These are phyloP conservation scores for Ceriops zippeliana DNA, from an alignment of 345 rosid species.

Conservation along the genomic window DNA sequence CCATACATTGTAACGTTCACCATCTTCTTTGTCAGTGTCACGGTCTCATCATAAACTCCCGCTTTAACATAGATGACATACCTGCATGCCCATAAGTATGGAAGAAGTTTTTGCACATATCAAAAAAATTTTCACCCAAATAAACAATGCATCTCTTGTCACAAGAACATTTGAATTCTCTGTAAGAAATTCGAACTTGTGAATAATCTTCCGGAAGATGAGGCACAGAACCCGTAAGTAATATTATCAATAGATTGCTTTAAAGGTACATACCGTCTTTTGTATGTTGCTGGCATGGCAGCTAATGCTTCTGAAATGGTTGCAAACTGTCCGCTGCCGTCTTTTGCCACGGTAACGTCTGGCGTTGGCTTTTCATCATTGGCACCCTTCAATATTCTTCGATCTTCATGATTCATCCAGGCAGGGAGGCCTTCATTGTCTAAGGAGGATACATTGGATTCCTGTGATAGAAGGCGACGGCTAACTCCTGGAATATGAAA, in stretches of 20 bases:
- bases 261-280: conserved; percentile 46
- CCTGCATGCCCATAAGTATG: conserved; percentile 28
- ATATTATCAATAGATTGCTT: too few relatives aligned
- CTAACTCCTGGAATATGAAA: conserved; percentile 5
- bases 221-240: too few relatives aligned
- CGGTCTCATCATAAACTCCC: conserved; percentile 66
- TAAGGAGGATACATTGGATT: not conserved
- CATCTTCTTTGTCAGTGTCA: conserved; percentile 46
- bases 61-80: conserved; percentile 63
- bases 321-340: conserved; percentile 71
- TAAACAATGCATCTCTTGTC: too few relatives aligned
- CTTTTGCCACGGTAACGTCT: conserved; percentile 65
- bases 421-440: conserved; percentile 39
- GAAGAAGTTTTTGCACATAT: not conserved
- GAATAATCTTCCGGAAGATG: too few relatives aligned
- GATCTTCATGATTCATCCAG: conserved; percentile 59
- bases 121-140: too few relatives aligned
- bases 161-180: too few relatives aligned
- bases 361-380: conserved; percentile 37
- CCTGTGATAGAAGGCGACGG: conserved; percentile 45
- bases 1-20: conserved; percentile 62
- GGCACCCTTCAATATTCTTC: conserved; percentile 47
- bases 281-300: conserved; percentile 51
- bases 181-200: too few relatives aligned
- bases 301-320: conserved; percentile 59